Conservation (phyloP, 148 eudicot species). For the Rhododendron kiyosumense region DNA sequence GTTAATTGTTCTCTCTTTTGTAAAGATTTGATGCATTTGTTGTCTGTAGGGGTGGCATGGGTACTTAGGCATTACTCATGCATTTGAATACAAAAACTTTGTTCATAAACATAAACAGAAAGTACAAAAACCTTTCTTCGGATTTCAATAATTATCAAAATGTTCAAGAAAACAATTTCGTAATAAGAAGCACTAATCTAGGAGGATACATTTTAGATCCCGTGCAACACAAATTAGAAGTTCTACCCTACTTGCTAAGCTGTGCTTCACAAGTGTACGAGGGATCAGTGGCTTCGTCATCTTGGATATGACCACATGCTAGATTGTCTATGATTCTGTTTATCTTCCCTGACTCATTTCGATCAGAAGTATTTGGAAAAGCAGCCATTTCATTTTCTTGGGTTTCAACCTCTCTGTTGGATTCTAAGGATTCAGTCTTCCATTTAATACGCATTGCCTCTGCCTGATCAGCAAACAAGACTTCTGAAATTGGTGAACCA, state of each 20-base stretch:
- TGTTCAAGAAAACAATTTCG: background rate
- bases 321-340: background rate
- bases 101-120: background rate
- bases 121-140: background rate
- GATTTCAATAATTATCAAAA: background rate
- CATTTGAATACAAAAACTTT: background rate
- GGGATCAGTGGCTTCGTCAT: slow-evolving; percentile 9
- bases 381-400: slow-evolving; percentile 2
- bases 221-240: background rate
- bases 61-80: background rate
- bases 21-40: too few species aligned
- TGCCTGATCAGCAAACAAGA: slow-evolving; percentile 65
- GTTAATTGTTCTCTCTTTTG: too few species aligned
- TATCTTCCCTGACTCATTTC: background rate
- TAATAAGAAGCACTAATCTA: background rate
- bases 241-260: slow-evolving; percentile 11
- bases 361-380: background rate
- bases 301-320: background rate
- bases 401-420: background rate
- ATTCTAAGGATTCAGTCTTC: slow-evolving; percentile 31
- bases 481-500: slow-evolving; percentile 60
- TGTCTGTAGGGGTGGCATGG: too few species aligned
- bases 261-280: slow-evolving; percentile 6
- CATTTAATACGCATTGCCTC: slow-evolving; percentile 49
- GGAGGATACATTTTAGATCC: background rate